Conservation (phyloP, 129 eudicot species). For the Rutidosis leptorrhynchoides region DNA sequence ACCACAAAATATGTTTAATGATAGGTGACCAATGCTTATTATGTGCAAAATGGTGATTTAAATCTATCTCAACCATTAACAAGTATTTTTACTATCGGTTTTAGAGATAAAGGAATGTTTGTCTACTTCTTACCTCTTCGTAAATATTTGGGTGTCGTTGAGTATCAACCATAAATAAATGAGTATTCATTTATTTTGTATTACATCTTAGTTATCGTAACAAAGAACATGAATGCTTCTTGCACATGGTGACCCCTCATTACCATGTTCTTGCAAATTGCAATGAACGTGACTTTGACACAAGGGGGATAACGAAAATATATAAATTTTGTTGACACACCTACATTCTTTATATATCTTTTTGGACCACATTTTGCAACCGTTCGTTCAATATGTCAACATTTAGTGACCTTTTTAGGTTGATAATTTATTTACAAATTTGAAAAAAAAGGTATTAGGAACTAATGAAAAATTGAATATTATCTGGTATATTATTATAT, state of each 20-base stretch:
- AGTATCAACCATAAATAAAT: background rate
- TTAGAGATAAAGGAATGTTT: too few species aligned
- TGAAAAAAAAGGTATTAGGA: too few species aligned
- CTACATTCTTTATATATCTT: slow-evolving; percentile 14
- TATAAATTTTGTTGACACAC: background rate
- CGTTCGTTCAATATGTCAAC: slow-evolving; percentile 8
- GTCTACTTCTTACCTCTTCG: too few species aligned
- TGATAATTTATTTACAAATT: background rate
- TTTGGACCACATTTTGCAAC: slow-evolving; percentile 17
- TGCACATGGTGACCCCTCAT: slow-evolving; percentile 34
- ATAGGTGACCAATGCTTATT: too few species aligned
- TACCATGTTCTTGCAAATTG: slow-evolving; percentile 28
- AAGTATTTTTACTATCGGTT: too few species aligned
- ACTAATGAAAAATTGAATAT: too few species aligned
- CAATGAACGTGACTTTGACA: slow-evolving; percentile 23
- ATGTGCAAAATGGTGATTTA: too few species aligned
- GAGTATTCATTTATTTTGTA: background rate
- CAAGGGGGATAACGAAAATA: slow-evolving; percentile 20
- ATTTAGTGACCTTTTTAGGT: background rate
- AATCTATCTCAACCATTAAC: too few species aligned
- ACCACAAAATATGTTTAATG: too few species aligned
- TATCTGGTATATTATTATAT: too few species aligned
- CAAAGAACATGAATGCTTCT: background rate
- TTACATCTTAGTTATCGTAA: slow-evolving; percentile 4
- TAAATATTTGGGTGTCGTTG: too few species aligned